Base-by-base conservation (phyloP, 2,329 filamentous ascomycete genomes). In the Apiospora pterosperma region DNA sequence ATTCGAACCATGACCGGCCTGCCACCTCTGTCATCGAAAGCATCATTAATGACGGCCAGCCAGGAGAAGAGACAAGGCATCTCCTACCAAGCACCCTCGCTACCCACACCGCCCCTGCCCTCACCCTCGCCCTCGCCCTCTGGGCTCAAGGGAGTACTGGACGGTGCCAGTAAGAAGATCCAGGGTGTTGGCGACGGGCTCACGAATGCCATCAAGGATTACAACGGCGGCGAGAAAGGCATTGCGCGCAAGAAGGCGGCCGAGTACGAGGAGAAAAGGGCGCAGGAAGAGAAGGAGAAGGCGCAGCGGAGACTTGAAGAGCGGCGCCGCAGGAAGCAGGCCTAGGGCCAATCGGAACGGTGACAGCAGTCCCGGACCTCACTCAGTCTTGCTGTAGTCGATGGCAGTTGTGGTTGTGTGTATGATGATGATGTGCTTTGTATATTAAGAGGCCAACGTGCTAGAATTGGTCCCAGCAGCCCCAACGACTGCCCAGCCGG, bases 1-100 rank as follows among this genome's bases (percentile, higher is more conserved):
- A 67, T 84, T 67, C 82, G 82, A 64, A 74, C 74, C 39, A 67
- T 71, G 64, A 67, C 78, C 36, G 75, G 73, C 39, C 75, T 85
- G 5, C 78, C 80, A 4, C 72, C 76, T 16, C 74, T 78, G 14
- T 67, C 73, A 2, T 8, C n/a, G 2, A 39, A 19, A 8, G 14
- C 28, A n/a, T n/a, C n/a, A n/a, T n/a, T n/a, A 11, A 23, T 44
- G 31, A 39, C 60, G 25, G 5, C 41, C 34, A 25, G 38, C 60
- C 38, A 48, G 41, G 5, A 34, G 25, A 34, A 34, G 28, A 16
- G 48, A 8, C 11, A 34, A 19, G 48, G 48, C 48, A 34, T 55
- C 7, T 25, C 12, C 28, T 55, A 55, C 28, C 48, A 55, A 11
- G 48, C 48, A 1, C 48, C 48, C 8, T 8, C 28, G 16, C 48